Evolutionary conservation across 352 stramenopile genomes (phyloP).

Genomic region (Saprolegnia diclina): DNA sequence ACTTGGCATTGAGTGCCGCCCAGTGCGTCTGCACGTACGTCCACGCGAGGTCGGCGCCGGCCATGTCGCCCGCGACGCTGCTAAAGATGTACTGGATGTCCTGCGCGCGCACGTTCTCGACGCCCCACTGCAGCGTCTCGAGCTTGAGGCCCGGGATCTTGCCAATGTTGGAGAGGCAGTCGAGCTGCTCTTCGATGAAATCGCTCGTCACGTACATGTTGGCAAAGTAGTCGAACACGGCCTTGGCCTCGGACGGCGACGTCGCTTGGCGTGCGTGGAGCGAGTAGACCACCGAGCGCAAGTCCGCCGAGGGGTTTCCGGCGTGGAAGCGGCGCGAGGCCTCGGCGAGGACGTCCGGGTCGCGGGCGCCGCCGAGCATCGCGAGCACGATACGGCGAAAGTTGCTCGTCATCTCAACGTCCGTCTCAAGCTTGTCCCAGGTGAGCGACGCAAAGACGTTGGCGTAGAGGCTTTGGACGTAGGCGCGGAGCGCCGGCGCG

Average conservation of each 20-base stretch:
- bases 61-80: conserved; percentile 57
- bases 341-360: conserved; percentile 44
- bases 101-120: conserved; percentile 67
- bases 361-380: conserved; percentile 58
- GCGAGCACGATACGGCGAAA: conserved; percentile 69
- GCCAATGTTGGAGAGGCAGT: conserved; percentile 68
- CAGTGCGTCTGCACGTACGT: conserved; percentile 71
- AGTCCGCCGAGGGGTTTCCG: conserved; percentile 42
- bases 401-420: conserved; percentile 41
- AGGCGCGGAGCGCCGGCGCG: conserved; percentile 53
- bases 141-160: conserved; percentile 58
- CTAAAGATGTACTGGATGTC: conserved; percentile 77
- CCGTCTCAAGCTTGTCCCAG: conserved; percentile 36
- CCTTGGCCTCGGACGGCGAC: conserved; percentile 43
- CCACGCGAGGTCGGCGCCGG: conserved; percentile 52
- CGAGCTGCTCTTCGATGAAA: conserved; percentile 76
- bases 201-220: conserved; percentile 35
- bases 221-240: conserved; percentile 46
- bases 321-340: conserved; percentile 43
- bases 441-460: conserved; percentile 48
- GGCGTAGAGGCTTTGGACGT: conserved; percentile 55
- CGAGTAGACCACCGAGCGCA: conserved; percentile 61
- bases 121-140: conserved; percentile 58
- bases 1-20: conserved; percentile 55
- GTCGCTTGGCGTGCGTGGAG: conserved; percentile 42